Evolutionary conservation across 2,329 filamentous ascomycete genomes (phyloP), one percentile per base, ranked within the genome.

Genomic region (Fusarium phyllophilum): DNA sequence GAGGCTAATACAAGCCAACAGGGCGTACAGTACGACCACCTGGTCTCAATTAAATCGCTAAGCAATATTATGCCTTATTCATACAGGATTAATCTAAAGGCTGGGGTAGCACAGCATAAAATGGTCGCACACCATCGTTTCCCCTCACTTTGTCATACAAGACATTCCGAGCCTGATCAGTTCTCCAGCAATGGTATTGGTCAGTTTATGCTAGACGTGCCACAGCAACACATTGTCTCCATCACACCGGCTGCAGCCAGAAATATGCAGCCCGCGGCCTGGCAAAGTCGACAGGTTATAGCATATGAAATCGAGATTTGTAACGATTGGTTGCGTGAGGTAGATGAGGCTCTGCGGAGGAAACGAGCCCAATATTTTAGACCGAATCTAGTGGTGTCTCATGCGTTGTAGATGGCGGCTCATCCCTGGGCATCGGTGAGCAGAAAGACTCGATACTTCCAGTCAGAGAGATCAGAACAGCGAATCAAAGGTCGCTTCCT

Each of bases 281-380:
- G n/a, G n/a, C n/a, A n/a, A n/a, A n/a, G n/a, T n/a, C 0, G 14
- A 14, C 24, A 5, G 5, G 18, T 12, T 5, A 7, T 29, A 8
- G 24, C 8, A 29, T 46, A 14, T 6, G 44, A 4, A 22, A 22
- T 20, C 5, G 9, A 46, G 24, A 8, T 29, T 6, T 20, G 1
- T 6, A 20, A 5, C 8, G 18, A 29, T 29, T 46, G 4, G 18
- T 3, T 29, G 8, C 0, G 6, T 0, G 5, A 15, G 18, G 2
- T 2, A 10, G 18, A 15, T 22, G 44, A 22, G 44, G 44, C 44
- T 46, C 44, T 29, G 18, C 12, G 24, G 24, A 15, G 24, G 42
- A 22, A 22, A 29, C 1, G 26, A 46, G 24, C 0, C 1, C 24
- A 22, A 4, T 7, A 0, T 22, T 22, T 20, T 46, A 8, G 6